phyloP scores from a whole-genome alignment of 1,284 basidiomycete genomes.

The Austropuccinia psidii region DNA sequence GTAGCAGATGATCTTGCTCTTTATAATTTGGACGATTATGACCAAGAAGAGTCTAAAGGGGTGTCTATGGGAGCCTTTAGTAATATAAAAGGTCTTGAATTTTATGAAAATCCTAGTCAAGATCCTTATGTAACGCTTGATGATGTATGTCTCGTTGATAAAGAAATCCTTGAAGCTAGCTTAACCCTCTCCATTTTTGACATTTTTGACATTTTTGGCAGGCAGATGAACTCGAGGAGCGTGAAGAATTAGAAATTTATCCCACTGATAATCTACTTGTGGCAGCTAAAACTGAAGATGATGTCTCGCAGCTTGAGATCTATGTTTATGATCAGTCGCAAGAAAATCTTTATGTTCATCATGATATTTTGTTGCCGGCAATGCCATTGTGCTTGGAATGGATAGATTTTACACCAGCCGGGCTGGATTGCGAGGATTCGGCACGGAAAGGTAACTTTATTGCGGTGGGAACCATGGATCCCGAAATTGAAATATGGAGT shows the following conservation, averaged over 20 bases:
- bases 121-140: constrained; percentile 97
- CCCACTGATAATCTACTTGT: constrained; percentile 89
- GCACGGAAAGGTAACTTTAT: constrained; percentile 69
- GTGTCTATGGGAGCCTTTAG: constrained; percentile 78
- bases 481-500: constrained; percentile 98
- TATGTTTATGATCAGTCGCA: constrained; percentile 87
- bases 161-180: not conserved
- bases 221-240: constrained; percentile 68
- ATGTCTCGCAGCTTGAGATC: constrained; percentile 89
- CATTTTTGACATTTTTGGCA: not conserved
- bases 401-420: constrained; percentile 80
- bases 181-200: not conserved
- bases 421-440: constrained; percentile 45
- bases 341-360: constrained; percentile 92
- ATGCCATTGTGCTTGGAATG: constrained; percentile 98
- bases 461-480: constrained; percentile 93
- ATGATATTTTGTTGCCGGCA: constrained; percentile 94
- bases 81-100: constrained; percentile 89
- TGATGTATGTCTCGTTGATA: constrained; percentile 54
- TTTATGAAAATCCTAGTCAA: constrained; percentile 82
- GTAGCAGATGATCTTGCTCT: constrained; percentile 68
- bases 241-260: constrained; percentile 79
- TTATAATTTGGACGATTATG: constrained; percentile 91
- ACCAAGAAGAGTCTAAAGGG: constrained; percentile 63
- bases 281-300: constrained; percentile 90